A percentile compares a stretch with the other conserved stretches of the same genome.
Evolutionary conservation across 148 eudicot genomes (phyloP).

Genomic region (Dianthus caryophyllus): DNA sequence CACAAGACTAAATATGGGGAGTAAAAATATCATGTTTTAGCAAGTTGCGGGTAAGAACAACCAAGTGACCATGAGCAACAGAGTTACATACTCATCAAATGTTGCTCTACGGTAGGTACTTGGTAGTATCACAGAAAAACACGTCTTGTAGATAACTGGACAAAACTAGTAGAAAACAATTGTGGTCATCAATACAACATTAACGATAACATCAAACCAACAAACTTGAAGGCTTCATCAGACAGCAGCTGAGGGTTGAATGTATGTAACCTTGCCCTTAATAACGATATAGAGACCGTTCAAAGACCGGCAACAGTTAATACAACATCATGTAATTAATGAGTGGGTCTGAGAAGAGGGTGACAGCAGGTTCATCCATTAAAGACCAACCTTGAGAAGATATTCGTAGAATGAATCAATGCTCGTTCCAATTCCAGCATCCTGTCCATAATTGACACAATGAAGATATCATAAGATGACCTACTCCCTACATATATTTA

Average conservation of each 20-base stretch:
- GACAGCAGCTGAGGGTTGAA: no score
- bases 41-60: background rate
- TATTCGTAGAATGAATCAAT: conserved; percentile 98
- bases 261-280: no score
- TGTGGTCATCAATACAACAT: no score
- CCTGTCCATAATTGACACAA: conserved; percentile 46
- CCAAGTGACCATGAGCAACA: background rate
- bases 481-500: background rate
- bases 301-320: no score
- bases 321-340: background rate
- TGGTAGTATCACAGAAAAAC: background rate
- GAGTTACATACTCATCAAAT: background rate
- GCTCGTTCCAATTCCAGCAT: conserved; percentile 99
- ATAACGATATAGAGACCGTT: no score
- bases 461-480: conserved; percentile 12
- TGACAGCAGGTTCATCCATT: conserved; percentile 4
- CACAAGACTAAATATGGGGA: background rate
- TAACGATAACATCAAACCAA: no score
- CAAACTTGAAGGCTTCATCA: no score
- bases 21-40: background rate
- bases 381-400: conserved; percentile 77
- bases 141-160: background rate
- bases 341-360: conserved; percentile 1
- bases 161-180: background rate
- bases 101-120: no score